Conservation (phyloP, 805 yeast species). For the Kazachstania kunashirensis region DNA sequence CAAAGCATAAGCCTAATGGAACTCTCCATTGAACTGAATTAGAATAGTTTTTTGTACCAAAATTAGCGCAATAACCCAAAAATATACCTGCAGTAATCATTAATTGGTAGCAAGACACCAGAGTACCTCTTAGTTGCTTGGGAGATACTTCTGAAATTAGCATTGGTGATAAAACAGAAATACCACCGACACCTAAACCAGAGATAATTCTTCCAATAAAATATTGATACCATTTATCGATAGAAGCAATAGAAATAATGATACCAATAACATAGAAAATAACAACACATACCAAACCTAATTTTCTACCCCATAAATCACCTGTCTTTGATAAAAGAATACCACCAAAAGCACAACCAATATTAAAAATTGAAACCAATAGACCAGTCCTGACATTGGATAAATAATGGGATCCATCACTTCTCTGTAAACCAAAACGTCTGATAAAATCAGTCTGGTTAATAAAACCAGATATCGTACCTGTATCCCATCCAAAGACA, state of each 20-base stretch:
- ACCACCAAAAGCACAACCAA: conserved; percentile 74
- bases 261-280: conserved; percentile 58
- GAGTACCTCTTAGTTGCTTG: conserved; percentile 52
- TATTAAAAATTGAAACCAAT: conserved; percentile 52
- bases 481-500: conserved; percentile 72
- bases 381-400: conserved; percentile 49
- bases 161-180: conserved; percentile 68
- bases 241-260: conserved; percentile 50
- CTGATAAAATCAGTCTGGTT: conserved; percentile 43
- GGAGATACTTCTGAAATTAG: conserved; percentile 42
- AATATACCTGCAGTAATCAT: conserved; percentile 68
- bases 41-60: conserved; percentile 38
- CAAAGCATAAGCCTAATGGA: conserved; percentile 50
- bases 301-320: conserved; percentile 57
- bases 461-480: conserved; percentile 69
- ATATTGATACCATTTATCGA: conserved; percentile 55
- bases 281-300: conserved; percentile 52
- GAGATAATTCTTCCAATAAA: conserved; percentile 59
- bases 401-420: conserved; percentile 31
- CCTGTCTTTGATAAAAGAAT: conserved; percentile 47
- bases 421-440: conserved; percentile 41
- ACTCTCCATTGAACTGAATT: conserved; percentile 63
- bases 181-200: conserved; percentile 74
- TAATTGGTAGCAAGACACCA: conserved; percentile 62
- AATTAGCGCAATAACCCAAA: conserved; percentile 66